Conservation (phyloP, 345 rosid genomes). For the Balakata baccata region DNA sequence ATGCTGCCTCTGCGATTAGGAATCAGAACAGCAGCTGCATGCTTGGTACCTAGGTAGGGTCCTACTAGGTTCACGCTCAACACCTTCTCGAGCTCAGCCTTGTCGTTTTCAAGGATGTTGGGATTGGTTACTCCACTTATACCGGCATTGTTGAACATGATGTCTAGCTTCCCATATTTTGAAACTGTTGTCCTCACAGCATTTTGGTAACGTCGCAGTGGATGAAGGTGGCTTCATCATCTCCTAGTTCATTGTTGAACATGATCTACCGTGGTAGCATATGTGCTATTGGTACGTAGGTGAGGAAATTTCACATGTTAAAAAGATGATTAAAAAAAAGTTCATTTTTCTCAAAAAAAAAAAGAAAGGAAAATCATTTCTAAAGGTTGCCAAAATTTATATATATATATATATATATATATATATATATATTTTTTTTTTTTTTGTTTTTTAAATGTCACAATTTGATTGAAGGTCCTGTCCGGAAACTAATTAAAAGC, state of each 20-base stretch:
- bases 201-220: constrained; percentile 6
- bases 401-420: too few species aligned
- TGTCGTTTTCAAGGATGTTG: not conserved
- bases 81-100: not conserved
- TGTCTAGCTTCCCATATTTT: constrained; percentile 12
- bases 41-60: constrained; percentile 14
- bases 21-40: constrained; percentile 16
- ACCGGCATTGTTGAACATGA: constrained; percentile 20
- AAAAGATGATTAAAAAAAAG: too few species aligned
- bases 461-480: too few species aligned
- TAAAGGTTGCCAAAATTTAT: too few species aligned
- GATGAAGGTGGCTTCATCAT: not conserved
- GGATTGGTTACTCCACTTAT: not conserved
- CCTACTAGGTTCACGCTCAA: constrained; percentile 15
- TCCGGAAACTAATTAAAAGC: too few species aligned
- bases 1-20: constrained; percentile 9
- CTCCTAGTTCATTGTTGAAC: not conserved
- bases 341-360: too few species aligned
- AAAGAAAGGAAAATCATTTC: too few species aligned
- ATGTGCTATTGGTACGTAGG: too few species aligned
- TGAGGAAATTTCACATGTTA: too few species aligned
- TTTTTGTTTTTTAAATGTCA: too few species aligned
- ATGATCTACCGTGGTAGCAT: too few species aligned
- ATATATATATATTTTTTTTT: too few species aligned
- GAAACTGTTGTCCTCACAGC: constrained; percentile 3